Evolutionary conservation across 139 green algal species (phyloP), one percentile per base, ranked within the genome.

Genomic region (Auxenochlorella protothecoides): DNA sequence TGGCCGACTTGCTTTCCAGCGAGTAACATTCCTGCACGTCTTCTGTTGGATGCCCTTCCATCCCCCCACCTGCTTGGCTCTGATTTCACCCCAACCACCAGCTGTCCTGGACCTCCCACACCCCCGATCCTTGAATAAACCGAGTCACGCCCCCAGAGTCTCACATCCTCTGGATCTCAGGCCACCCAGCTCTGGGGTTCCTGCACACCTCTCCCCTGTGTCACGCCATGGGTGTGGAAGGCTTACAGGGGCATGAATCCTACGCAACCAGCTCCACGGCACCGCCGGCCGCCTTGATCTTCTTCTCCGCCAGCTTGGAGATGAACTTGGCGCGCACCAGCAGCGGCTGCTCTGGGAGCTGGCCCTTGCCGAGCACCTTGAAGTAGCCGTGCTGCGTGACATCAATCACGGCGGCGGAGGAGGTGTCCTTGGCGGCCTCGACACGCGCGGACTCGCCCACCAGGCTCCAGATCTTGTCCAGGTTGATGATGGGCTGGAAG

Each of bases 291-390:
- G 90, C 94, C 87, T 96, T 96, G 83, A 99, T 98, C 88, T 97
- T 98, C 79, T 90, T 87, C 90, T 99, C 92, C 65, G 95, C 95
- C 72, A 97, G 83, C 84, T 97, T 96, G 78, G 78, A 91, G 76
- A 99, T 87, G 79, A 98, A 98, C 88, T 97, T 98, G 81, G 92
- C 91, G 80, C 92, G 93, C 54, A 99, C 94, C 9, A 99, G 85
- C 69, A 99, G 77, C 6, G 95, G 93, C 87, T 97, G 91, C 69
- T 85, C 60, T 15, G 94, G 95, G 73, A 98, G 87, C 77, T 93
- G 78, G 52, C 95, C 95, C 89, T 98, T 99, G 79, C 95, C 95
- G 69, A 99, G 81, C 74, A 95, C 89, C 88, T 97, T 96, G 83
- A 88, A 92, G 76, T 90, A 84, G 74, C 93, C 95, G 75, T 93